Conservation (phyloP, 306 rosid genomes). For the Dalbergia oliveri region DNA sequence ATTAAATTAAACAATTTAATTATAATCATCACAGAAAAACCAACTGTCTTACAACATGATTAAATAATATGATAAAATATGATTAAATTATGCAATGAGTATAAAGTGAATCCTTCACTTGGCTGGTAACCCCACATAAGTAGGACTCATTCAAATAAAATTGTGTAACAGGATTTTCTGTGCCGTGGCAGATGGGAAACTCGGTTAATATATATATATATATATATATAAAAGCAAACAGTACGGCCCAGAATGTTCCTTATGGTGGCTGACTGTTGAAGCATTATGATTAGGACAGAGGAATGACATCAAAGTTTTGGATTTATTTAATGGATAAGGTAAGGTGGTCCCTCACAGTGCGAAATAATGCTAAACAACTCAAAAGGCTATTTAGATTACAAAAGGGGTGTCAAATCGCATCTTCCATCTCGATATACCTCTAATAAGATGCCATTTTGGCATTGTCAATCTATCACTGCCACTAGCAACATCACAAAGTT, state of each 20-base stretch:
- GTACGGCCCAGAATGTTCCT: background rate
- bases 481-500: background rate
- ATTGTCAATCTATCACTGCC: constrained; percentile 19
- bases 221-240: background rate
- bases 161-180: background rate
- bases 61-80: too few species aligned
- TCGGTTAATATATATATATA: too few species aligned
- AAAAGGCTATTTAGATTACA: constrained; percentile 36
- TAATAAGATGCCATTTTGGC: constrained; percentile 47
- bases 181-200: background rate
- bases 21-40: too few species aligned
- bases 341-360: constrained; percentile 18
- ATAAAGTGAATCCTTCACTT: too few species aligned
- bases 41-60: too few species aligned
- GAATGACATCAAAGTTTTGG: constrained; percentile 24
- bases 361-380: constrained; percentile 39
- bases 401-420: constrained; percentile 36
- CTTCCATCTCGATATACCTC: constrained; percentile 29
- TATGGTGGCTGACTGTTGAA: constrained; percentile 11
- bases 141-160: too few species aligned
- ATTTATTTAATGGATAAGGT: constrained; percentile 15
- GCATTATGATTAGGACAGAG: background rate
- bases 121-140: too few species aligned
- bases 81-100: too few species aligned
- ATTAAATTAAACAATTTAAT: too few species aligned